Evolutionary conservation across 164 flowering plant genomes (phyloP), one percentile per base, ranked within the genome.

Genomic region (Liriodendron chinense): DNA sequence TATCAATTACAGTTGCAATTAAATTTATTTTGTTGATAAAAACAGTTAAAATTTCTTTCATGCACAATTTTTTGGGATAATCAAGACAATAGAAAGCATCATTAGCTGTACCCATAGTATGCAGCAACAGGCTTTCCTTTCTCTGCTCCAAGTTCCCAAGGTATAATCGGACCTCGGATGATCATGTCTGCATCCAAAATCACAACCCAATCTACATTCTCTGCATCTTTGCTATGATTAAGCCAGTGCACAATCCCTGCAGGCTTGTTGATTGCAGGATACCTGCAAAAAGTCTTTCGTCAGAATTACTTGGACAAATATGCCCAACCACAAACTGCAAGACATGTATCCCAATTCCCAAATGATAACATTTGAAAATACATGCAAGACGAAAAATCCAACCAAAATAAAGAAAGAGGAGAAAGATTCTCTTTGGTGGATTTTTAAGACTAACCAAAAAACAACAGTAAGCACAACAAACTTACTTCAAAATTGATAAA

Each of bases 211-310:
- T 96, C 99, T 47, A 94, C 98, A 82, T 94, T 90, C 21, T 91
- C 76, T 28, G 97, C 99, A 14, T 94, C 97, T 83, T 94, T 82
- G 79, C 98, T 94, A 77, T 94, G 87, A 77, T 88, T 84, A 61
- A 96, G 97, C 98, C 99, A 96, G 85, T 96, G 97, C 9, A 91
- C 86, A 47, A 96, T 73, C 64, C 97, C 99, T 23, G 94, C 99
- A 12, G 99, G 99, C 83, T 96, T 96, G 78, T 96, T 96, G 75
- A 94, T 94, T 13, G 99, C 98, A 72, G 99, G 98, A 77, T 96
- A 96, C 99, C 99, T 96, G 80, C 73, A 83, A 26, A 69, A 71
- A 56, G 65, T 8, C 48, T 20, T 66, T 10, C 0, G 18, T 26
- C 12, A 53, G 13, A 66, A 66, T 66, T 66, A 13, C 47, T 24